Conservation (phyloP, 116 monocot genomes). For the Cymodocea nodosa region DNA sequence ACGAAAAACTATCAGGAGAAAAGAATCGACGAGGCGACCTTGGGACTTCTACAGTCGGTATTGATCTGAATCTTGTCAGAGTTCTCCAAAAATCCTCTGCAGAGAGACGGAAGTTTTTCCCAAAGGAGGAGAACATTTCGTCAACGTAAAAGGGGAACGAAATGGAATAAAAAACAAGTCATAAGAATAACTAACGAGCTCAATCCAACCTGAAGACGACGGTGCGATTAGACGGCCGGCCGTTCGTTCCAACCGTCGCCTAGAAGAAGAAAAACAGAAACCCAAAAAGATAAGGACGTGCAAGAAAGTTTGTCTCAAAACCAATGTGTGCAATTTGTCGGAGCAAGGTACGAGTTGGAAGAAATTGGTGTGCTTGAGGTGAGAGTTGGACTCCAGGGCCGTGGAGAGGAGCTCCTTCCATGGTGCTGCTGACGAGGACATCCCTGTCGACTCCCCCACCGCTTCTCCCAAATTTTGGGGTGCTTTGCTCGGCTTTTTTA, state of each 20-base stretch:
- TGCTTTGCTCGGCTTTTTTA: too few species aligned
- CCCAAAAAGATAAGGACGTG: neutral
- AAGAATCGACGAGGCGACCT: slow-evolving; percentile 5
- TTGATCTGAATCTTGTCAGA: slow-evolving; percentile 15
- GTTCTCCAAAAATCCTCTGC: slow-evolving; percentile 14
- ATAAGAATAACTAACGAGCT: neutral
- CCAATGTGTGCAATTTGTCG: neutral
- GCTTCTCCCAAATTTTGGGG: too few species aligned
- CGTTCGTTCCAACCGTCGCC: slow-evolving; percentile 23
- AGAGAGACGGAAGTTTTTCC: neutral
- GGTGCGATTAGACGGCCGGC: slow-evolving; percentile 28
- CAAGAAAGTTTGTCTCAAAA: neutral
- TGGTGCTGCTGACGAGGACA: slow-evolving; percentile 7
- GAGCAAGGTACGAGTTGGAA: slow-evolving; percentile 22
- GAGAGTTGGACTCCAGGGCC: slow-evolving; percentile 29
- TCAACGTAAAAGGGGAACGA: neutral
- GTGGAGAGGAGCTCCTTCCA: slow-evolving; percentile 27
- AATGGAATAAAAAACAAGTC: neutral
- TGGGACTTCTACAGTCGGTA: slow-evolving; percentile 15
- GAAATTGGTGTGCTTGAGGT: slow-evolving; percentile 30
- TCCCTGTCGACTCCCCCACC: neutral
- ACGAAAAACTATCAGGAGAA: neutral
- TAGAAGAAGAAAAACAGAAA: slow-evolving; percentile 4
- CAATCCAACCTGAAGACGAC: slow-evolving; percentile 26
- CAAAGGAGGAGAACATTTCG: neutral